Evolutionary conservation across 352 stramenopile genomes (phyloP), one percentile per base, ranked within the genome.

Genomic region (Phytophthora brassicae): DNA sequence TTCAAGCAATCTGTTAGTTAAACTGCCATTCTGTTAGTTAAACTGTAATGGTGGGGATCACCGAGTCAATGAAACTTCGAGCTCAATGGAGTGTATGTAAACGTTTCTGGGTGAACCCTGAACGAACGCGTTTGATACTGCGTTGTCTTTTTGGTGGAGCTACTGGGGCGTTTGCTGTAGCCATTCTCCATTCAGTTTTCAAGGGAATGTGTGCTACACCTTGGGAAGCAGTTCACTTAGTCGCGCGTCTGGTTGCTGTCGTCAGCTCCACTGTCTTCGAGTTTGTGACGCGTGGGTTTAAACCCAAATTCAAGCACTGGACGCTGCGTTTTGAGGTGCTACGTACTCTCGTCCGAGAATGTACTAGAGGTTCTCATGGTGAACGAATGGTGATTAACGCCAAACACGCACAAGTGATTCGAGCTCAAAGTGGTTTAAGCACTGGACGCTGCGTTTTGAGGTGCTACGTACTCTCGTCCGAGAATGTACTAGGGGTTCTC

Each of bases 381-480:
- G 49, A 75, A 48, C 60, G 64, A 5, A 64, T 73, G 59, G 51
- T 68, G 17, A 45, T 74, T n/a, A 35, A 70, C 28, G 44, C 48
- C 24, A 66, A 70, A 36, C 64, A 81, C 35, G 65, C 65, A 14
- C 64, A 66, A 31, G 60, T 73, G 24, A 55, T 80, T 24, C 72
- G 72, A 2, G 72, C 61, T 1, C 66, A 77, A 20, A 81, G 57
- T 20, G 66, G 58, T 82, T 80, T 43, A 53, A 64, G 17, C 54
- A 80, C 47, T 88, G 73, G 78, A 84, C 73, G 49, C 60, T 88
- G 19, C 13, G 38, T 14, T 88, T 77, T 24, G 78, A 86, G 46
- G 14, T 74, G 19, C 47, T 76, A 9, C 63, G 60, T 13, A 68
- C 56, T 20, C 26, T 77, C 24, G 49, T 75, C 36, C 46, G 52